These are phyloP conservation scores for Nannochloropsis salina DNA, from an alignment of 108 stramenopile species.

Conservation along the genomic window DNA sequence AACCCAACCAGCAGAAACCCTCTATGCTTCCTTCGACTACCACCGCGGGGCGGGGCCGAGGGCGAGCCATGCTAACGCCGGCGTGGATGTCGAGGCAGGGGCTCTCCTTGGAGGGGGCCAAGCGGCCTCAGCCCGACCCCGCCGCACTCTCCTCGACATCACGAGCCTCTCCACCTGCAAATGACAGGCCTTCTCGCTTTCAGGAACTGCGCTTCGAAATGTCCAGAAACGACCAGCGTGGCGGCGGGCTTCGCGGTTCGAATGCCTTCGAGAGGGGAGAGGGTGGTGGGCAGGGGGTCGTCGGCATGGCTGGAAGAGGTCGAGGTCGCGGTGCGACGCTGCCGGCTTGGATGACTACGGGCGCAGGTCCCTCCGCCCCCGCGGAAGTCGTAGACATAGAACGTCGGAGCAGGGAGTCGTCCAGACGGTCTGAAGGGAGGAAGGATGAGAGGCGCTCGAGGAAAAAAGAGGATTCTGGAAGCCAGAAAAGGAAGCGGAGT, in stretches of 20 bases:
- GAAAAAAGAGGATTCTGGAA: not conserved
- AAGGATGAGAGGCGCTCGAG: not conserved
- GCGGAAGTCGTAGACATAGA: not conserved
- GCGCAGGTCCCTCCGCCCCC: conserved; percentile 10
- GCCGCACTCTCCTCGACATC: too few species aligned
- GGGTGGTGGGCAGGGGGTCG: not conserved
- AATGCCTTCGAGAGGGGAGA: not conserved
- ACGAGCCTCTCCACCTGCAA: too few species aligned
- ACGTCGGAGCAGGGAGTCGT: not conserved
- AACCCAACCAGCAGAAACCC: not conserved
- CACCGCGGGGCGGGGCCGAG: not conserved
- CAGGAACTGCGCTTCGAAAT: too few species aligned
- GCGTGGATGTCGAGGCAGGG: conserved; percentile 19
- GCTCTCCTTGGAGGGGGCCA: not conserved
- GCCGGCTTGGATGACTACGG: conserved; percentile 51
- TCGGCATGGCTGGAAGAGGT: conserved; percentile 17
- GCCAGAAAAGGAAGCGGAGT: not conserved
- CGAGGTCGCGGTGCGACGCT: conserved; percentile 51
- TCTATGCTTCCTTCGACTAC: not conserved
- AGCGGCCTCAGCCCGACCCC: too few species aligned
- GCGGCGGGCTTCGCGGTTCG: too few species aligned
- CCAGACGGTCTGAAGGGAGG: not conserved
- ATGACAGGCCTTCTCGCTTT: too few species aligned
- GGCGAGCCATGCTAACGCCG: not conserved
- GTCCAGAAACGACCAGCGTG: too few species aligned